These are phyloP conservation scores for Cucumis variabilis DNA, from an alignment of 331 rosid genomes.

Conservation along the genomic window DNA sequence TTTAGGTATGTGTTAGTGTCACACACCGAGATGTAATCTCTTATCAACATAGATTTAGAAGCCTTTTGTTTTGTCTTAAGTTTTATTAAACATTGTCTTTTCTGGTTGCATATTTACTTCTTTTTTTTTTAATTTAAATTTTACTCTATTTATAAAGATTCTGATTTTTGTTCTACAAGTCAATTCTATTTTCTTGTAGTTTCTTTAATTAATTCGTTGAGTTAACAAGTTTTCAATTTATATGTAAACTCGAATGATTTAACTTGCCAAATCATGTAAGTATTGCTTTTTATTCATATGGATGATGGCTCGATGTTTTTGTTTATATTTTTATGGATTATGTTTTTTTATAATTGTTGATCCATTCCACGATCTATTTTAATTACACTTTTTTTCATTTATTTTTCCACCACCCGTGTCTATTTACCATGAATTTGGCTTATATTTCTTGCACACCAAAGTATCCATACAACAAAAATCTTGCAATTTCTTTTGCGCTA, in stretches of 20 bases:
- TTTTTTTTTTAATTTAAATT: too few species aligned
- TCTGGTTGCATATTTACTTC: neutral
- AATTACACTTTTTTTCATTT: neutral
- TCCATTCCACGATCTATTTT: neutral
- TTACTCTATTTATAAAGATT: neutral
- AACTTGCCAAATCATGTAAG: conserved; percentile 21
- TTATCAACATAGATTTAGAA: neutral
- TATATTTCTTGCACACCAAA: neutral
- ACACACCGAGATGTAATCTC: conserved; percentile 13
- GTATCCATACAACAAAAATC: neutral
- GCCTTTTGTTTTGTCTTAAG: neutral
- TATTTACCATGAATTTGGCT: neutral
- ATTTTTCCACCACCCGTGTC: too few species aligned
- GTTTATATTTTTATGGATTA: neutral
- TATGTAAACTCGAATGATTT: neutral
- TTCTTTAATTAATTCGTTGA: neutral
- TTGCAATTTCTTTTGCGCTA: neutral
- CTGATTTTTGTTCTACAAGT: neutral
- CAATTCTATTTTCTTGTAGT: neutral
- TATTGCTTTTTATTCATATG: neutral
- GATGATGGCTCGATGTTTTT: neutral
- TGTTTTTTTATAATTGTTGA: neutral
- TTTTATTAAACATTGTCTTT: neutral
- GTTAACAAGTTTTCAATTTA: neutral
- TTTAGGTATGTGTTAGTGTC: conserved; percentile 41